phyloP scores from a whole-genome alignment of 1,139 yeast genomes.

The Candida sp. region DNA sequence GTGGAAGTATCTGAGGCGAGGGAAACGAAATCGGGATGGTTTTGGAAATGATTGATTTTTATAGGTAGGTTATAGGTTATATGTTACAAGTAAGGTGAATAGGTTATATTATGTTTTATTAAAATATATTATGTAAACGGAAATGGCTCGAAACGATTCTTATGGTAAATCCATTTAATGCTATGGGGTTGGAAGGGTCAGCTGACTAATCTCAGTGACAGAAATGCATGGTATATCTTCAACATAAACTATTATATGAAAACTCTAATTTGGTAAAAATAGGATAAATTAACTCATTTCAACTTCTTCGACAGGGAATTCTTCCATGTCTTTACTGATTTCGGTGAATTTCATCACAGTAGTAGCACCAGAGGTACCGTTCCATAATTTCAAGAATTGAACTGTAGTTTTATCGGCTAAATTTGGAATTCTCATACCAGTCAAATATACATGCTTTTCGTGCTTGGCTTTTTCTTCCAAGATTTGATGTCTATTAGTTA shows the following conservation, averaged over 20 bases:
- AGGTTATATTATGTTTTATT: not conserved
- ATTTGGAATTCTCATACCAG: slow-evolving; percentile 79
- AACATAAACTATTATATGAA: too few relatives aligned
- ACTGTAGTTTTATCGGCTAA: slow-evolving; percentile 61
- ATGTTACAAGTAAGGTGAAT: not conserved
- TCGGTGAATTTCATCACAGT: slow-evolving; percentile 51
- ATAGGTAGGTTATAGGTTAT: not conserved
- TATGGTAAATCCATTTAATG: too few relatives aligned
- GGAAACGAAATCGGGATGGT: slow-evolving; percentile 11
- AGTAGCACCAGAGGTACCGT: slow-evolving; percentile 79
- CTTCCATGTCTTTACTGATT: slow-evolving; percentile 29
- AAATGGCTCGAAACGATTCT: too few relatives aligned
- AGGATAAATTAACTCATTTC: slow-evolving; percentile 14
- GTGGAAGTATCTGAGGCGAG: slow-evolving; percentile 13
- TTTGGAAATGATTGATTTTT: slow-evolving; percentile 10
- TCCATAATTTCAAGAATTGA: slow-evolving; percentile 63
- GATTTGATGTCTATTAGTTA: slow-evolving; percentile 62
- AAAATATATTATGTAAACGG: too few relatives aligned
- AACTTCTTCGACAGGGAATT: slow-evolving; percentile 23
- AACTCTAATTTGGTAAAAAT: too few relatives aligned
- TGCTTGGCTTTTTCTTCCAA: slow-evolving; percentile 60
- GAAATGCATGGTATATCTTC: too few relatives aligned
- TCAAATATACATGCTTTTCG: slow-evolving; percentile 57
- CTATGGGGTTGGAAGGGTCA: too few relatives aligned
- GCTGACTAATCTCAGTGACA: too few relatives aligned